phyloP scores from a whole-genome alignment of 1,139 yeast genomes.

The Suhomyces maxii region DNA sequence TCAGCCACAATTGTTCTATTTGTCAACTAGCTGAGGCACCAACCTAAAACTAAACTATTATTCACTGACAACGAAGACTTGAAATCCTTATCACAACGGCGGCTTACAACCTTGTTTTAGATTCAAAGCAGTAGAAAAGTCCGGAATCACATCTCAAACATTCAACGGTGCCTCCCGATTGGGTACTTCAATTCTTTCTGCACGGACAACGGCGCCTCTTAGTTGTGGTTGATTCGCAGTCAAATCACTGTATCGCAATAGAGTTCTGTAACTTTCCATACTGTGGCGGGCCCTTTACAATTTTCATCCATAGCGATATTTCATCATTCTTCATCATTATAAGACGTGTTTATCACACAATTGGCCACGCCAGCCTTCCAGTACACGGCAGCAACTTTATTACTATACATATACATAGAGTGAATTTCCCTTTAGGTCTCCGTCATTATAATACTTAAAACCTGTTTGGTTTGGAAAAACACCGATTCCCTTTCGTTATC shows the following conservation, averaged over 20 bases:
- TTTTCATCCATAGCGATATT: constrained; percentile 1
- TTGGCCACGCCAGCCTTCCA: constrained; percentile 1
- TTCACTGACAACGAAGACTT: too few species aligned
- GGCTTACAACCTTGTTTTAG: neutral
- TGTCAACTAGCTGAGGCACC: neutral
- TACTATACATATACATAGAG: neutral
- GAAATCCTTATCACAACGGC: neutral
- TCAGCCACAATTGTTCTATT: neutral
- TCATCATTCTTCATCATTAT: neutral
- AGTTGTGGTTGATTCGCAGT: neutral
- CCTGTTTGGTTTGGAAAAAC: too few species aligned
- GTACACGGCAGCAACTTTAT: neutral
- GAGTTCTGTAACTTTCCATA: neutral
- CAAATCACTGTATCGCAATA: too few species aligned
- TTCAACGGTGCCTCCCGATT: neutral
- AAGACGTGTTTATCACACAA: constrained; percentile 8
- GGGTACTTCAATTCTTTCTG: neutral
- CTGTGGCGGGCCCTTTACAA: neutral
- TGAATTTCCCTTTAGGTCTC: neutral
- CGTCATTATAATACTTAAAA: neutral
- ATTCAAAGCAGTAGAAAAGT: neutral
- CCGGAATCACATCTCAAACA: neutral
- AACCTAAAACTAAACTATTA: neutral
- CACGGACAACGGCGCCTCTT: too few species aligned
- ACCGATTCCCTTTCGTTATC: too few species aligned